phyloP scores from a whole-genome alignment of 805 yeast species.

The Starmera amethionina region DNA sequence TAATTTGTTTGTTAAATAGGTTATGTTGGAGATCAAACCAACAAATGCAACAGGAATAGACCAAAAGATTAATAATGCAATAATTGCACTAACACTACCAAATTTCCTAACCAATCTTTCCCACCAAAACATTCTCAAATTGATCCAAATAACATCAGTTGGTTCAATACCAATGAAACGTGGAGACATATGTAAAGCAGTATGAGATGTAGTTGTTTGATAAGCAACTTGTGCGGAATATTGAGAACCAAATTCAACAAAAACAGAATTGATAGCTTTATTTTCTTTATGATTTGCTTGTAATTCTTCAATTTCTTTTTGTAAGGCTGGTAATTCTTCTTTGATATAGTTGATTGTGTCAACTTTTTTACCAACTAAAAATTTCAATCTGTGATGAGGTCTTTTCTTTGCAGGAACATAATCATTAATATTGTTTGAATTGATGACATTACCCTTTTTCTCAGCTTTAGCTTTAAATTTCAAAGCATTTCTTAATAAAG shows the following conservation, averaged over 20 bases:
- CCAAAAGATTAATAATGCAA: constrained; percentile 56
- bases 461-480: constrained; percentile 55
- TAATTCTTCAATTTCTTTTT: constrained; percentile 44
- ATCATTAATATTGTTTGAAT: constrained; percentile 37
- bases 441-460: constrained; percentile 46
- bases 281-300: constrained; percentile 39
- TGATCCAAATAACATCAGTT: constrained; percentile 55
- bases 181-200: constrained; percentile 54
- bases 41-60: constrained; percentile 73
- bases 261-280: constrained; percentile 67
- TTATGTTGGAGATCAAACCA: constrained; percentile 62
- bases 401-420: constrained; percentile 60
- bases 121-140: constrained; percentile 75
- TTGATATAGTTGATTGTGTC: constrained; percentile 53
- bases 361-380: constrained; percentile 45
- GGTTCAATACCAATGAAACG: constrained; percentile 56
- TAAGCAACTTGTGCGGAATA: constrained; percentile 65
- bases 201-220: constrained; percentile 55
- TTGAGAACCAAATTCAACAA: constrained; percentile 72
- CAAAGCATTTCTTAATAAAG: constrained; percentile 49
- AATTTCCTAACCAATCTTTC: constrained; percentile 49
- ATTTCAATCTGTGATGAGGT: constrained; percentile 41
- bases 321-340: constrained; percentile 46
- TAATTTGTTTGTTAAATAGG: constrained; percentile 47
- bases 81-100: constrained; percentile 42